A percentile compares a stretch with the other conserved stretches of the same genome.
phyloP scores from a whole-genome alignment of 805 yeast genomes.

The Aciculoconidium aculeatum region DNA sequence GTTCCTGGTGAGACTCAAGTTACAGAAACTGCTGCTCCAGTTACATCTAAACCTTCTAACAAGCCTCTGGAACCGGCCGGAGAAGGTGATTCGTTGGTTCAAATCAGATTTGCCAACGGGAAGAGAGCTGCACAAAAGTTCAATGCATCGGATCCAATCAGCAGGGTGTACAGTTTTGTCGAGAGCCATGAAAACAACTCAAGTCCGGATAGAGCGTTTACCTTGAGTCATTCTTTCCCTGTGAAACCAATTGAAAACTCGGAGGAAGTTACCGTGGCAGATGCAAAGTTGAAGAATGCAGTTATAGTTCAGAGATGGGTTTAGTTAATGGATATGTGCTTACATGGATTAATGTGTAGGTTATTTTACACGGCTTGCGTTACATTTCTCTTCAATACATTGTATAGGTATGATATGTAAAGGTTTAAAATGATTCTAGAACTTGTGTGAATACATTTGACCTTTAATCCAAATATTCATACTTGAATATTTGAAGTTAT shows the following conservation, averaged over 20 bases:
- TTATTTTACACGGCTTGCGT: no score
- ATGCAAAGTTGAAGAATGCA: constrained; percentile 73
- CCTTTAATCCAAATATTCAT: no score
- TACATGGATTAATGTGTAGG: no score
- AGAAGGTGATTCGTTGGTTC: constrained; percentile 68
- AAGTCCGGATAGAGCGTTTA: constrained; percentile 45
- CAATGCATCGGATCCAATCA: constrained; percentile 58
- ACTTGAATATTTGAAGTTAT: no score
- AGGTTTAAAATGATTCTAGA: no score
- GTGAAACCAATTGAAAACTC: constrained; percentile 61
- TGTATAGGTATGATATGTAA: no score
- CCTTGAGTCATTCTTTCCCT: constrained; percentile 78
- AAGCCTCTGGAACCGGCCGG: constrained; percentile 12
- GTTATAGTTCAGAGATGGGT: constrained; percentile 89
- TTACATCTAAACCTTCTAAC: constrained; percentile 12
- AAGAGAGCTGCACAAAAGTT: constrained; percentile 60
- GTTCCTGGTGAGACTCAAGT: constrained; percentile 59
- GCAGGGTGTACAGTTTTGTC: constrained; percentile 64
- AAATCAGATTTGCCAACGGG: constrained; percentile 81
- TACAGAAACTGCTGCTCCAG: constrained; percentile 11
- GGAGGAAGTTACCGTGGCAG: constrained; percentile 48
- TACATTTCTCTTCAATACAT: no score
- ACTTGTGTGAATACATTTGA: no score
- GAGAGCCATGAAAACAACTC: constrained; percentile 39
- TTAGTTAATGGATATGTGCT: no score